Evolutionary conservation across 192 early-diverging fungal species (phyloP), one percentile per base, ranked within the genome.

Genomic region (Gaertneriomyces semiglobifer): DNA sequence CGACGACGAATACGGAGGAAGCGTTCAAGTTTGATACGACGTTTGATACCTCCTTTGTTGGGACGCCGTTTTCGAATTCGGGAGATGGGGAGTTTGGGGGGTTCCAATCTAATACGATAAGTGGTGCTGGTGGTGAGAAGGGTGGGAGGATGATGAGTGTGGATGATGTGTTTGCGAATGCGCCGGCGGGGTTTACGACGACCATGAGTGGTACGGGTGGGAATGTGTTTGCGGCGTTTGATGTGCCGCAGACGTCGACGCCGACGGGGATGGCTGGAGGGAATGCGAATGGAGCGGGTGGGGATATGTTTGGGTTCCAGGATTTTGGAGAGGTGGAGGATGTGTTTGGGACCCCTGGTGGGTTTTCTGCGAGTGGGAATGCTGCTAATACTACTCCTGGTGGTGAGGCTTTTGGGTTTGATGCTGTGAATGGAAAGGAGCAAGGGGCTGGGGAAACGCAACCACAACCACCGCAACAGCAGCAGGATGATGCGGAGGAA

Each of bases 1-100:
- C 56, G 12, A 47, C 44, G 9, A 54, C 44, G 44, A 58, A 63
- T 41, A 16, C 41, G 33, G 68, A 63, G 3, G 61, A 70, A 41
- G 68, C 68, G 1, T 72, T 72, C 63, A 53, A 45, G 33, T 72
- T 72, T 46, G 63, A 65, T 44, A 57, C 70, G 7, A 54, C 70
- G n/a, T 72, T 72, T 39, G 47, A 25, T 2, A 40, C 19, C 44
- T 53, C 53, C 0, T 5, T 55, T 40, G 20, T 11, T 12, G 44
- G 40, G 33, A 44, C 51, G 40, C 7, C 14, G 53, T 11, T 41
- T n/a, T 66, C 12, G 0, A 11, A 0, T 66, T 41, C 25, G 7
- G n/a, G n/a, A 2, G 74, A 75, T 60, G 63, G 63, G 2, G 58
- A 52, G 5, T 75, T 75, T 62, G 69, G 74, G n/a, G 69, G 69